Percentiles rank a stretch among this genome's conserved stretches.
Conservation (phyloP, 495 filamentous ascomycete genomes). For the Rhizodiscina lignyota region DNA sequence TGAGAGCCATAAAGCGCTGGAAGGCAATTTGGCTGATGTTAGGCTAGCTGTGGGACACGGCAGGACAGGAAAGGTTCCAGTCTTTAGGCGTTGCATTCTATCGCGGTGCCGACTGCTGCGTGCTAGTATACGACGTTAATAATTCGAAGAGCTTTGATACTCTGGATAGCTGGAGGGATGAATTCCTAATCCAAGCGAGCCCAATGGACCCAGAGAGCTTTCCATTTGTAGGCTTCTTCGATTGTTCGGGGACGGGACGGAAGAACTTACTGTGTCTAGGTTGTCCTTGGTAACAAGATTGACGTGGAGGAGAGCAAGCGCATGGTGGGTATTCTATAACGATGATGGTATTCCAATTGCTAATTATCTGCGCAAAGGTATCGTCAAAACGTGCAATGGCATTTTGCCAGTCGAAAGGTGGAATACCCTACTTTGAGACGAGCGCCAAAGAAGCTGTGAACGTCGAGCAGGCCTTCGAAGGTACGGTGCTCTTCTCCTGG, state of each 20-base stretch:
- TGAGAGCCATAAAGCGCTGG: no score
- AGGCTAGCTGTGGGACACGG: slow-evolving; percentile 87
- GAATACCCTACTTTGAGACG: slow-evolving; percentile 97
- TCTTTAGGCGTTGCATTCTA: slow-evolving; percentile 97
- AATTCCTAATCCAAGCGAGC: slow-evolving; percentile 95
- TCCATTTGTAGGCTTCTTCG: slow-evolving; percentile 61
- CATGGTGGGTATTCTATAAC: slow-evolving; percentile 36
- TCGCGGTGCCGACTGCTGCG: slow-evolving; percentile 94
- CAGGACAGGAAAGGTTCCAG: slow-evolving; percentile 95
- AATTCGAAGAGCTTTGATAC: slow-evolving; percentile 98
- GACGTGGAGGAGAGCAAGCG: slow-evolving; percentile 97
- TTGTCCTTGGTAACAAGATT: slow-evolving; percentile 96
- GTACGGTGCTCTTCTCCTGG: slow-evolving; percentile 27
- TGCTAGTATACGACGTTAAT: slow-evolving; percentile 96
- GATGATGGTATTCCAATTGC: background rate
- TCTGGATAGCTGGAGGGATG: slow-evolving; percentile 94
- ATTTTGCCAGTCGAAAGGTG: slow-evolving; percentile 93
- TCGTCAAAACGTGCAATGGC: slow-evolving; percentile 89
- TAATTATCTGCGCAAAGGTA: slow-evolving; percentile 41
- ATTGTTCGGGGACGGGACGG: background rate
- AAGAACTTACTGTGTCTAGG: slow-evolving; percentile 25
- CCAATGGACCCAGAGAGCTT: slow-evolving; percentile 95
- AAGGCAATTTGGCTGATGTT: slow-evolving; percentile 11
- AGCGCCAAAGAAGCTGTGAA: slow-evolving; percentile 98
- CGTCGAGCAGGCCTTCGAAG: slow-evolving; percentile 96